Percentiles rank a stretch among this genome's conserved stretches.
These are phyloP conservation scores for Cupressus sempervirens DNA, from an alignment of 75 land plant genomes.

Conservation along the genomic window DNA sequence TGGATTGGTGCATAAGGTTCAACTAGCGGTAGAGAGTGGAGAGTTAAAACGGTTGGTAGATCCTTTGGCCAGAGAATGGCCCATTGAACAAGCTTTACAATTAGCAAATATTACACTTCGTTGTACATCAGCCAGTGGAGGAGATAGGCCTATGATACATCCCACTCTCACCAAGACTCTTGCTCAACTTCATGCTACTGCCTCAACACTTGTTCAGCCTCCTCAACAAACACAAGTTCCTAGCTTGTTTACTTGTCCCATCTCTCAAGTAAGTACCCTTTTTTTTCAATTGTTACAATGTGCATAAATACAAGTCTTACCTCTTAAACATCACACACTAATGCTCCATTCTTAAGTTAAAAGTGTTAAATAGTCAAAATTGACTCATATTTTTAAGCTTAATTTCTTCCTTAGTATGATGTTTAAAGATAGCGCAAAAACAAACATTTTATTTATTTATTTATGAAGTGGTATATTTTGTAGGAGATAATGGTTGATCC, in stretches of 20 bases:
- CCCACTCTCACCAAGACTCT: slow-evolving; percentile 38
- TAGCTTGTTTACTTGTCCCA: slow-evolving; percentile 43
- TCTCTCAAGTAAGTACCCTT: slow-evolving; percentile 26
- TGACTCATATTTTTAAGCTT: no score
- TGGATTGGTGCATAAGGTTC: slow-evolving; percentile 2
- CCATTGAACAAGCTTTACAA: slow-evolving; percentile 40
- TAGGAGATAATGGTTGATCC: slow-evolving; percentile 10
- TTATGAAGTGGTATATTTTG: not conserved
- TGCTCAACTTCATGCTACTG: slow-evolving; percentile 29
- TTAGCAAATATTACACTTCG: slow-evolving; percentile 37
- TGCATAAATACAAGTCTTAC: not conserved
- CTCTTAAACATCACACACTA: no score
- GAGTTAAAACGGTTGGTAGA: slow-evolving; percentile 22
- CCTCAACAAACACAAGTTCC: slow-evolving; percentile 12
- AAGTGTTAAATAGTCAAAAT: no score
- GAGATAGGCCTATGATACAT: slow-evolving; percentile 53
- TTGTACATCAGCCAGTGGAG: slow-evolving; percentile 34
- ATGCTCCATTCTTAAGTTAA: no score
- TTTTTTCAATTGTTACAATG: no score
- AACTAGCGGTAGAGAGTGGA: not conserved
- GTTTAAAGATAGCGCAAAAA: no score
- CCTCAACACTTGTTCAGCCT: not conserved
- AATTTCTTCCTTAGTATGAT: no score
- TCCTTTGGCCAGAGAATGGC: slow-evolving; percentile 58
- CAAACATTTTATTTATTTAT: no score